Evolutionary conservation across 108 stramenopile genomes (phyloP).

Genomic region (Cylindrotheca fusiformis): DNA sequence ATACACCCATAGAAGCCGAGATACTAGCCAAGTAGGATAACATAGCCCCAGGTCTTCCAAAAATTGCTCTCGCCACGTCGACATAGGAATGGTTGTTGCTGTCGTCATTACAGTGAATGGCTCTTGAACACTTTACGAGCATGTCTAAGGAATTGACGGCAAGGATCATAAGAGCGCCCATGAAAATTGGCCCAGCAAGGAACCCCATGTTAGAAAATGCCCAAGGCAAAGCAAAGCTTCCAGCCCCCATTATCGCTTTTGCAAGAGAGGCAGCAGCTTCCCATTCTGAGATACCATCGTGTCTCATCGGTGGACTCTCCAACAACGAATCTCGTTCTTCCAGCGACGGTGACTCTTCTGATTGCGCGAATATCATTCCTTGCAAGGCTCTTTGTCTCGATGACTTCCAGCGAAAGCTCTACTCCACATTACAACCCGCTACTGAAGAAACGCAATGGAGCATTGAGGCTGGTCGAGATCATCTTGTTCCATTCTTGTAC

Average conservation of each 20-base stretch:
- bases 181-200: constrained; percentile 18
- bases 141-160: constrained; percentile 24
- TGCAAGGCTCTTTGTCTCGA: not conserved
- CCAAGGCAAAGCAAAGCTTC: constrained; percentile 35
- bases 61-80: constrained; percentile 26
- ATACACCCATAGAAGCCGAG: constrained; percentile 34
- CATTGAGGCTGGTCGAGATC: not conserved
- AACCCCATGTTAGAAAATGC: constrained; percentile 31
- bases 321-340: not conserved
- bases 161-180: constrained; percentile 11
- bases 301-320: not conserved
- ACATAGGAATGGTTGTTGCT: constrained; percentile 16
- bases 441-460: too few species aligned
- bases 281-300: constrained; percentile 20
- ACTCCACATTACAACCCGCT: too few species aligned
- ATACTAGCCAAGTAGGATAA: constrained; percentile 16
- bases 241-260: constrained; percentile 39
- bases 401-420: too few species aligned
- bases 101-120: not conserved
- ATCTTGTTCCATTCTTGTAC: not conserved
- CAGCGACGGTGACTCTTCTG: not conserved
- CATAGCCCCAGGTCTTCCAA: constrained; percentile 24
- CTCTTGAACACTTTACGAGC: constrained; percentile 1
- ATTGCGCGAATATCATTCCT: not conserved
- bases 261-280: constrained; percentile 29